Percentiles rank a stretch among this genome's conserved stretches.
phyloP scores from a whole-genome alignment of 2,329 filamentous ascomycete species.

The Fusarium sp. region DNA sequence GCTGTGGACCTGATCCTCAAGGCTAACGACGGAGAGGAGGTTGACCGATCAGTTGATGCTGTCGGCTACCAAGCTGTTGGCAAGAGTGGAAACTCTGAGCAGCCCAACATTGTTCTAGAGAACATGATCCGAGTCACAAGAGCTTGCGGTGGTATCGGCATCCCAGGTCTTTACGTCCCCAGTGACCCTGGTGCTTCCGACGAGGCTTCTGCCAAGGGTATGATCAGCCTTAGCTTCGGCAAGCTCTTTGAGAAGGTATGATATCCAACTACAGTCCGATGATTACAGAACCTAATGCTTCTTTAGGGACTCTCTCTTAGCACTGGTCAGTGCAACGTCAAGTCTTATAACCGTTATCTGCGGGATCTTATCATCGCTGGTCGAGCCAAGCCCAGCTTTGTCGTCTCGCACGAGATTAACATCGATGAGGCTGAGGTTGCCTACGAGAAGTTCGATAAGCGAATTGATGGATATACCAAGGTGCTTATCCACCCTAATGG shows the following conservation, averaged over 20 bases:
- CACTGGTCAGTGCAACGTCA: constrained; percentile 78
- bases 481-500: constrained; percentile 78
- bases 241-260: constrained; percentile 76
- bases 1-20: constrained; percentile 73
- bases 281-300: neutral
- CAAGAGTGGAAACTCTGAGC: constrained; percentile 69
- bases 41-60: constrained; percentile 75
- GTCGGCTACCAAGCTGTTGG: constrained; percentile 76
- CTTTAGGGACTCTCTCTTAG: constrained; percentile 70
- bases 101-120: constrained; percentile 74
- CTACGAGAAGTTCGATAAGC: constrained; percentile 77
- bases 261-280: rapidly evolving
- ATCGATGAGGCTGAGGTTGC: constrained; percentile 73
- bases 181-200: constrained; percentile 75
- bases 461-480: constrained; percentile 78
- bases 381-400: constrained; percentile 76
- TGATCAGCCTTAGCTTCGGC: constrained; percentile 75
- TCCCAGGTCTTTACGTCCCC: constrained; percentile 68
- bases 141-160: constrained; percentile 73
- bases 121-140: constrained; percentile 75
- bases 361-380: constrained; percentile 76
- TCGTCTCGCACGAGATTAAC: constrained; percentile 75
- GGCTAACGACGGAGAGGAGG: constrained; percentile 72
- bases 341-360: constrained; percentile 76
- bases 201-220: constrained; percentile 71